Evolutionary conservation across 176 grass and related monocot genomes (phyloP).

Genomic region (Cenchrus fungigraminus): DNA sequence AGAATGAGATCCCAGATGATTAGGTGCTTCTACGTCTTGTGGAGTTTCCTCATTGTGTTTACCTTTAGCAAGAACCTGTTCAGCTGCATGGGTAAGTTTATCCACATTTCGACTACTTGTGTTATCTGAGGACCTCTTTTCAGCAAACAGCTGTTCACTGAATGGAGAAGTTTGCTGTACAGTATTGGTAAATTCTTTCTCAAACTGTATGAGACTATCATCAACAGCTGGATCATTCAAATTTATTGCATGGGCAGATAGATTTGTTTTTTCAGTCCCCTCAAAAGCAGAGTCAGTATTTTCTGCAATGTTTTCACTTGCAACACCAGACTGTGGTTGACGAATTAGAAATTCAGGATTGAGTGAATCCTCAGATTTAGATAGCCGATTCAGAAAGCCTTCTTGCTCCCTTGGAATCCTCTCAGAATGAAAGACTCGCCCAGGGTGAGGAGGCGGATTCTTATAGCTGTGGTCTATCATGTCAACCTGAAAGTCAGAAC

Average conservation of each 20-base stretch:
- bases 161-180: constrained; percentile 38
- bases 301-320: constrained; percentile 68
- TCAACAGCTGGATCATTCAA: constrained; percentile 49
- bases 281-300: constrained; percentile 48
- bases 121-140: constrained; percentile 56
- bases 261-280: constrained; percentile 55
- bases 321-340: constrained; percentile 56
- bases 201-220: constrained; percentile 60
- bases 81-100: constrained; percentile 38
- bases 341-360: constrained; percentile 78
- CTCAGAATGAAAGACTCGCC: constrained; percentile 85
- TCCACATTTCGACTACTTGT: constrained; percentile 33
- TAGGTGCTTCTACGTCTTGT: constrained; percentile 45
- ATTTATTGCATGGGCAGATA: constrained; percentile 33
- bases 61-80: constrained; percentile 48
- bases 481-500: constrained; percentile 75
- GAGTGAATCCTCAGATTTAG: constrained; percentile 88
- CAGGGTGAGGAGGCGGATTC: constrained; percentile 51
- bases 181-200: constrained; percentile 50
- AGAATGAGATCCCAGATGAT: constrained; percentile 38
- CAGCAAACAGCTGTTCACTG: constrained; percentile 44
- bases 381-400: constrained; percentile 66
- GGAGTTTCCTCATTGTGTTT: constrained; percentile 45
- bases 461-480: constrained; percentile 53
- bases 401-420: constrained; percentile 73